Percentiles rank a stretch among this genome's conserved stretches.
phyloP scores from a whole-genome alignment of 2,329 filamentous ascomycete genomes.

The Clarireedia hainanense region DNA sequence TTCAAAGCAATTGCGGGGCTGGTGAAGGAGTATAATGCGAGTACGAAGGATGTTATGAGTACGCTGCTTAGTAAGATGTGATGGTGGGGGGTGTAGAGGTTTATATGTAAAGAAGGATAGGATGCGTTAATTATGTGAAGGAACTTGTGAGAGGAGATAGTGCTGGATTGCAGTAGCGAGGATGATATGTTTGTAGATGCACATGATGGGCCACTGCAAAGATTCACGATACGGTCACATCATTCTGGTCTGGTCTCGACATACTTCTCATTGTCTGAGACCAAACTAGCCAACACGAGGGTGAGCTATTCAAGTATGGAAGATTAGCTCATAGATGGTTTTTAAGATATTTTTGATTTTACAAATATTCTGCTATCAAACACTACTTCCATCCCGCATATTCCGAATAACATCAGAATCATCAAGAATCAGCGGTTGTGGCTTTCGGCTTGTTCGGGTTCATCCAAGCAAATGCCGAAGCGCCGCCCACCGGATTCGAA shows the following conservation, averaged over 20 bases:
- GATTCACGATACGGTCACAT: neutral
- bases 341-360: neutral
- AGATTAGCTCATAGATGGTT: too few species aligned
- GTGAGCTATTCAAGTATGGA: too few species aligned
- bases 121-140: neutral
- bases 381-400: neutral
- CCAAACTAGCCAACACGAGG: too few species aligned
- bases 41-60: constrained; percentile 62
- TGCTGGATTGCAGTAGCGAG: neutral
- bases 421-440: constrained; percentile 8
- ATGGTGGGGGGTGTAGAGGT: neutral
- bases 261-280: too few species aligned
- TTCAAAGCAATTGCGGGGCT: constrained; percentile 63
- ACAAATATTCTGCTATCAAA: neutral
- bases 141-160: too few species aligned
- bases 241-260: too few species aligned
- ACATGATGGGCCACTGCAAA: neutral
- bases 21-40: constrained; percentile 67
- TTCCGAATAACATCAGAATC: neutral
- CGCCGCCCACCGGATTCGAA: constrained; percentile 82
- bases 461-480: constrained; percentile 91
- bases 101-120: neutral
- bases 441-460: constrained; percentile 38
- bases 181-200: neutral
- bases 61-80: constrained; percentile 55